Base-by-base conservation (phyloP, 164 flowering plant genomes). In the Tetracentron sinense region DNA sequence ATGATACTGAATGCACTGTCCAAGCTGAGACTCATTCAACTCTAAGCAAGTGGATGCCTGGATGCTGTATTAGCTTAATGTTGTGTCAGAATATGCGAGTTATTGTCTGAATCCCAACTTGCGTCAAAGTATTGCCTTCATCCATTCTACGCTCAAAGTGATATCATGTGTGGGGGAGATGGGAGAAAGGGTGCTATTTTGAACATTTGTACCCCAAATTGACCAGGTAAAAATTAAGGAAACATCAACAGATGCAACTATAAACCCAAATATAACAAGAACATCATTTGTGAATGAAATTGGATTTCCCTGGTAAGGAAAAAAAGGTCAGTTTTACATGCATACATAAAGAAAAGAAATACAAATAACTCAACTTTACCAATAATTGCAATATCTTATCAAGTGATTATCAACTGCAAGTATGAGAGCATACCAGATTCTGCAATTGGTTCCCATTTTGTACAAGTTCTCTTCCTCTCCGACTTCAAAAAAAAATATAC, bases 401-500 rank as follows among this genome's bases (percentile, higher is more conserved):
- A 51, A 51, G 14, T 6, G 3, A 22, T 22, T 1, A 11, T 10
- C 23, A 38, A 38, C 16, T 51, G 54, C 27, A 51, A 22, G 54
- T 22, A 20, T 49, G 4, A 51, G 54, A 22, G 8, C 65, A 56
- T 73, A 73, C 76, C 67, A 14, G 52, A 35, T 14, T 46, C 46
- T 20, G 63, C 69, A 26, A 58, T 56, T 55, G 42, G 35, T 15
- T 19, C 44, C 26, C 59, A 71, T 56, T 28, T 27, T 70, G 69
- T 70, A 70, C 73, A 64, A 31, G 61, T 59, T 61, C 1, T 62
- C 66, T 42, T 51, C 59, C 53, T 22, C 57, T 54, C 49, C 23
- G 8, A 54, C 23, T 23, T 21, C 47, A 52, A 58, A 27, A 47
- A 54, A 56, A 35, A 38, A 42, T 44, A 54, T 48, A 29, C 42